phyloP scores from a whole-genome alignment of 805 yeast genomes.

The Pichia ethanolica region DNA sequence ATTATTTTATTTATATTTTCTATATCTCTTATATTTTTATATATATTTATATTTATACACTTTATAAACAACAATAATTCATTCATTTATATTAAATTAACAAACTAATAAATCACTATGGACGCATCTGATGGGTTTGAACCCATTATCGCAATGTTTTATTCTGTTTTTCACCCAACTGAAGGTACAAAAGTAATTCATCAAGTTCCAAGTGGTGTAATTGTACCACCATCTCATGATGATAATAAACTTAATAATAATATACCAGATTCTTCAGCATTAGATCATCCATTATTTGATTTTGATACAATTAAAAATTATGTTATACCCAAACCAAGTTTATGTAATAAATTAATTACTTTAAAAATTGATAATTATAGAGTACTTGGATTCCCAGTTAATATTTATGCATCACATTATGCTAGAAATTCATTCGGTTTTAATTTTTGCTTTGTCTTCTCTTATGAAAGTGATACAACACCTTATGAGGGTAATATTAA shows the following conservation, averaged over 20 bases:
- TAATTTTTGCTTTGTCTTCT: conserved; percentile 89
- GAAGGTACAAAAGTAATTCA: conserved; percentile 89
- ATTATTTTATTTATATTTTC: no score
- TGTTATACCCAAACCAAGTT: conserved; percentile 86
- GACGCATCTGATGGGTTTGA: conserved; percentile 53
- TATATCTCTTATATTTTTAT: neutral
- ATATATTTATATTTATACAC: neutral
- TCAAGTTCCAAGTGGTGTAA: conserved; percentile 80
- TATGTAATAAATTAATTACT: conserved; percentile 76
- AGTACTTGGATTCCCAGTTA: conserved; percentile 84
- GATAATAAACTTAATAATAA: conserved; percentile 14
- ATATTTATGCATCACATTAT: conserved; percentile 64
- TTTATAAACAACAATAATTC: neutral
- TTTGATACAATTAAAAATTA: conserved; percentile 86
- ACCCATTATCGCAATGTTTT: conserved; percentile 84
- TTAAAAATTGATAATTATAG: conserved; percentile 63
- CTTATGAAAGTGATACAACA: conserved; percentile 69
- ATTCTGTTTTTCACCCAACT: conserved; percentile 89
- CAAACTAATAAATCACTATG: conserved; percentile 10
- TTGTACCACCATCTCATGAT: conserved; percentile 31
- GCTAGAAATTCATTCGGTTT: conserved; percentile 89
- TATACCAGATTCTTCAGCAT: conserved; percentile 26
- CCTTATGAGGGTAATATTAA: conserved; percentile 83
- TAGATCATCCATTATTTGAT: conserved; percentile 46
- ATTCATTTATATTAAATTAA: no score